A percentile compares a stretch with the other conserved stretches of the same genome.
These are phyloP conservation scores for Geotrichum aggregatum DNA, from an alignment of 1,139 yeast species.

Conservation along the genomic window DNA sequence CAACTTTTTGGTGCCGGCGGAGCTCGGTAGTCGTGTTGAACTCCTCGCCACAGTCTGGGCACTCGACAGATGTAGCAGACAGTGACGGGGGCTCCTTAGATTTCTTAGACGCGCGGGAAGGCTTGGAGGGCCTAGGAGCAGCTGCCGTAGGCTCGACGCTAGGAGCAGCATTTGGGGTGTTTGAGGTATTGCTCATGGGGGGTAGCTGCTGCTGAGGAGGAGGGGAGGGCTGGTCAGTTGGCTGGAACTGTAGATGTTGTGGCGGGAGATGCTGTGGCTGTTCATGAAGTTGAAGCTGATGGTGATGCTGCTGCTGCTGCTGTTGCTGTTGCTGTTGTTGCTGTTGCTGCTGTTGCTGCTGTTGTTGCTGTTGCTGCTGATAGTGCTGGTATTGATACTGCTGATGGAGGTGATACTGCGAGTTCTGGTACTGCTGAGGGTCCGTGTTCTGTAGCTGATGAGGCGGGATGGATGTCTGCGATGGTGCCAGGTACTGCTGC, in stretches of 20 bases:
- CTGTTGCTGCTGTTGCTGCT: constrained; percentile 6
- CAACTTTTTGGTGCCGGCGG: constrained; percentile 29
- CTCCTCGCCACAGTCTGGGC: constrained; percentile 26
- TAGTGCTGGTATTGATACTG: constrained; percentile 3
- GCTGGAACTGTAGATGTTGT: constrained; percentile 1
- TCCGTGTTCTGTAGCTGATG: constrained; percentile 6
- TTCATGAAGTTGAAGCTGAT: neutral
- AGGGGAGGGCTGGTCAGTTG: constrained; percentile 2
- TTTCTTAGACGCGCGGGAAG: neutral
- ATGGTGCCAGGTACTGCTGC: constrained; percentile 7
- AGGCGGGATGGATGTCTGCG: neutral
- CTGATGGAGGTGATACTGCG: constrained; percentile 7
- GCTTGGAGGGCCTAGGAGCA: neutral
- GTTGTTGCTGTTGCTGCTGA: neutral
- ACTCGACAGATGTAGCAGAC: constrained; percentile 2
- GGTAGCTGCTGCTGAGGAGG: constrained; percentile 6
- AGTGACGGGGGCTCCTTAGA: neutral
- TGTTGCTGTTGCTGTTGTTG: constrained; percentile 4
- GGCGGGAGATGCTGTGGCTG: constrained; percentile 1
- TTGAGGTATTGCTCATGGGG: constrained; percentile 1
- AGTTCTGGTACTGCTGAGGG: too few relatives aligned
- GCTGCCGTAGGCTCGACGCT: neutral
- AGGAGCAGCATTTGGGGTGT: neutral
- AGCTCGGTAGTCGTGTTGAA: constrained; percentile 27
- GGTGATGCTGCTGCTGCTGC: constrained; percentile 7